Percentiles rank a stretch among this genome's conserved stretches.
Evolutionary conservation across 2,329 filamentous ascomycete species (phyloP).

Genomic region (Sporothrix brunneoviolacea): DNA sequence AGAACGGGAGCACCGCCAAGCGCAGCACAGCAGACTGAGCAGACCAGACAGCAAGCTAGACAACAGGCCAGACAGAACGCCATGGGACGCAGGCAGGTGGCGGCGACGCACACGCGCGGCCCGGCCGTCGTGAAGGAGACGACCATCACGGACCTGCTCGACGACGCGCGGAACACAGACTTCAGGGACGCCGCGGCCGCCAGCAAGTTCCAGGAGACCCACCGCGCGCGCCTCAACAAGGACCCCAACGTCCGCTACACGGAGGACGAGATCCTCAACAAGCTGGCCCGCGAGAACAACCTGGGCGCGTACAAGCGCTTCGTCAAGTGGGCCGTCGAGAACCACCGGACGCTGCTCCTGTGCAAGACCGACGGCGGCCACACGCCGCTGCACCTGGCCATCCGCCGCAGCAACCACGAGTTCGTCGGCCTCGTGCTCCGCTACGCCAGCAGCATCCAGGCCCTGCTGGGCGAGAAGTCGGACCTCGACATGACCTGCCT

Average conservation of each 20-base stretch:
- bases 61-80: no score
- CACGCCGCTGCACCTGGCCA: slow-evolving; percentile 10
- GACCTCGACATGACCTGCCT: slow-evolving; percentile 4
- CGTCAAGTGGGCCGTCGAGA: slow-evolving; percentile 1
- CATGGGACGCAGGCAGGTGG: neutral
- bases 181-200: neutral
- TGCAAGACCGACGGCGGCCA: slow-evolving; percentile 3
- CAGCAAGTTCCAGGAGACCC: slow-evolving; percentile 1
- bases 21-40: no score
- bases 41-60: no score
- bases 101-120: neutral
- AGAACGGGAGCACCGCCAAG: no score
- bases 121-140: neutral
- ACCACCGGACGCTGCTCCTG: neutral
- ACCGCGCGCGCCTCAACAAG: slow-evolving; percentile 1
- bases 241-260: neutral
- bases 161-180: neutral
- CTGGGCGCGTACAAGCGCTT: neutral
- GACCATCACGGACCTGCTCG: neutral
- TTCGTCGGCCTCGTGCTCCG: slow-evolving; percentile 9
- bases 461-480: neutral
- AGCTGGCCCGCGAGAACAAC: neutral
- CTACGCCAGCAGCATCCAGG: neutral
- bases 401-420: slow-evolving; percentile 3
- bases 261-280: slow-evolving; percentile 4